Evolutionary conservation across 441 rosid species (phyloP), one percentile per base, ranked within the genome.

Genomic region (Raphanus hybrid): DNA sequence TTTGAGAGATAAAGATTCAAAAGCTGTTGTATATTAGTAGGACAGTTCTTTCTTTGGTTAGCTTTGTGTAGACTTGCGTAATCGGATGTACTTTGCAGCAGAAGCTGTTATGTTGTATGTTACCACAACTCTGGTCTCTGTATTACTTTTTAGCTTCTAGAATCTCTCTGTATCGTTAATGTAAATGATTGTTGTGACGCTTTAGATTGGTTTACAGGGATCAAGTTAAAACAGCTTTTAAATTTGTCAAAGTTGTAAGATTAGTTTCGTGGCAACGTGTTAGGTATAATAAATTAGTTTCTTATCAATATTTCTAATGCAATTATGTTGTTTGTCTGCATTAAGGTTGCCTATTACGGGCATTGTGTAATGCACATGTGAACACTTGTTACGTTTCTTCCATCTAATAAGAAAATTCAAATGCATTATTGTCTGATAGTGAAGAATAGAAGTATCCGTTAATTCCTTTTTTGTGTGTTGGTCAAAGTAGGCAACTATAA

Each of bases 401-500:
- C 57, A 6, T 14, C 57, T 14, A 52, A 0, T 52, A 52, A 52
- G 58, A 52, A 52, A 6, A 52, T 52, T 52, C 58, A 52, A 15
- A 52, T 6, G 1, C 61, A 75, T 23, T 34, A 14, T 52, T 76
- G 79, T 26, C 76, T 71, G 39, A 4, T 66, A 58, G 76, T 45
- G 68, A 29, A 62, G 5, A 64, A 52, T 4, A 41, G 3, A 10
- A 1, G 15, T 23, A 3, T 15, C 15, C 58, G 23, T 6, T 54
- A 2, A 6, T 16, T 54, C 26, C 1, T 54, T 15, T 7, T 52
- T 0, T 48, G n/a, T 54, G 16, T 52, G 20, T 14, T 64, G 37
- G 82, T 79, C 82, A 74, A 79, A 27, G 63, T 64, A 12, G 82
- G 75, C 82, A 79, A 64, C 58, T 54, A 54, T 3, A 32, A 61